Conservation (phyloP, 495 filamentous ascomycete species). For the Neurospora sp. region DNA sequence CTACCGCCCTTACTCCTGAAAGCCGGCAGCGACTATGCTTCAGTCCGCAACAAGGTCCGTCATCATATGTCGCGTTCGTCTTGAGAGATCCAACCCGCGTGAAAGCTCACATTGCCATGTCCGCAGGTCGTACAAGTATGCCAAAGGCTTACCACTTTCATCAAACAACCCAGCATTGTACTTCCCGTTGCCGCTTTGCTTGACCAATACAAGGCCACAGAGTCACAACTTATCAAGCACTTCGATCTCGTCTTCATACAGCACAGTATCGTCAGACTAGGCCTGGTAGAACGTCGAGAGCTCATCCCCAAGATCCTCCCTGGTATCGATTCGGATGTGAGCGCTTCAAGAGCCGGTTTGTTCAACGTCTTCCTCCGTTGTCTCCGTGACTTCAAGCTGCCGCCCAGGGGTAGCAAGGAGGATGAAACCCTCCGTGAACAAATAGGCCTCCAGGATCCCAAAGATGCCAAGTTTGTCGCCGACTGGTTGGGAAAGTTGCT, state of each 20-base stretch:
- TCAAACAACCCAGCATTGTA: slow-evolving; percentile 47
- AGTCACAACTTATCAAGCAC: slow-evolving; percentile 65
- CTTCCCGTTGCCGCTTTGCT: slow-evolving; percentile 76
- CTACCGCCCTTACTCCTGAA: slow-evolving; percentile 78
- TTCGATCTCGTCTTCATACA: slow-evolving; percentile 87
- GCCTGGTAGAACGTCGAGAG: slow-evolving; percentile 35
- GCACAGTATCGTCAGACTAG: slow-evolving; percentile 68
- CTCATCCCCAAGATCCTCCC: slow-evolving; percentile 63
- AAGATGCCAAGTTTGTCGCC: slow-evolving; percentile 67
- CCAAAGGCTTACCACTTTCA: slow-evolving; percentile 45
- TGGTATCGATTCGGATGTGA: slow-evolving; percentile 59
- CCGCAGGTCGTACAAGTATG: slow-evolving; percentile 57
- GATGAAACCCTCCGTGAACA: slow-evolving; percentile 56
- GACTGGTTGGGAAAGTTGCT: slow-evolving; percentile 72
- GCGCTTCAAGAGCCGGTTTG: slow-evolving; percentile 57
- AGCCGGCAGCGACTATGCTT: slow-evolving; percentile 64
- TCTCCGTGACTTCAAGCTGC: slow-evolving; percentile 60
- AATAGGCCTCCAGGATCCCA: slow-evolving; percentile 50
- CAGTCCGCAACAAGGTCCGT: slow-evolving; percentile 75
- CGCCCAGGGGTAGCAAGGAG: slow-evolving; percentile 64
- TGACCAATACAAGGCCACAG: slow-evolving; percentile 77
- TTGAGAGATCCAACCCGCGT: background rate
- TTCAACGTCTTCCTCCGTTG: slow-evolving; percentile 79
- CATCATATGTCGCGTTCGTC: background rate
- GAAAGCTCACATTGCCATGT: background rate